Conservation (phyloP, 2,329 filamentous ascomycete genomes). For the Sclerotinia trifoliorum region DNA sequence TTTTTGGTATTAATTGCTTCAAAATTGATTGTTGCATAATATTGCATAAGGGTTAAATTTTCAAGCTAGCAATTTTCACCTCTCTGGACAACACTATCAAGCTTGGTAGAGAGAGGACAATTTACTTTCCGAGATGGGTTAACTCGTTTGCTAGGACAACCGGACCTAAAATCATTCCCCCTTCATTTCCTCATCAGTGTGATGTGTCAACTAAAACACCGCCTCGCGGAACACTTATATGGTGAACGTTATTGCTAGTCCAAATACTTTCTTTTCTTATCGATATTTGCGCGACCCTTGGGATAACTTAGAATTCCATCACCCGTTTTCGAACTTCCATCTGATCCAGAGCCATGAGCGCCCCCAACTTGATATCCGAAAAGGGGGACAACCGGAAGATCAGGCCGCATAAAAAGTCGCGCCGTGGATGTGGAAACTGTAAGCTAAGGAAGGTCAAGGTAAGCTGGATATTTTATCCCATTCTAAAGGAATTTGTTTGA, state of each 20-base stretch:
- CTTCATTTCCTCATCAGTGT: not conserved
- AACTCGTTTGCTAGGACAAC: no score
- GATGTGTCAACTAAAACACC: not conserved
- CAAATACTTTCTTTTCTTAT: not conserved
- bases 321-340: not conserved
- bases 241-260: no score
- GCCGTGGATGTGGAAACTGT: conserved; percentile 55
- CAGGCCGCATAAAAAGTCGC: conserved; percentile 51
- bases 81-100: no score
- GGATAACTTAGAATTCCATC: not conserved
- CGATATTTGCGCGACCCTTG: no score
- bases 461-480: conserved; percentile 25
- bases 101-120: no score
- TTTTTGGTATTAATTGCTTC: no score
- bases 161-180: not conserved
- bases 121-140: no score
- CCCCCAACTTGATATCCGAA: not conserved
- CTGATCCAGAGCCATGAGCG: not conserved
- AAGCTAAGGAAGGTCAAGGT: conserved; percentile 55
- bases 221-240: not conserved
- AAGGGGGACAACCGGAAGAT: conserved; percentile 24
- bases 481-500: not conserved
- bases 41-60: no score
- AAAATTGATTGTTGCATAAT: no score
- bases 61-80: no score